Evolutionary conservation across 2,329 filamentous ascomycete genomes (phyloP), one percentile per base, ranked within the genome.

Genomic region (Graphilbum fragrans): DNA sequence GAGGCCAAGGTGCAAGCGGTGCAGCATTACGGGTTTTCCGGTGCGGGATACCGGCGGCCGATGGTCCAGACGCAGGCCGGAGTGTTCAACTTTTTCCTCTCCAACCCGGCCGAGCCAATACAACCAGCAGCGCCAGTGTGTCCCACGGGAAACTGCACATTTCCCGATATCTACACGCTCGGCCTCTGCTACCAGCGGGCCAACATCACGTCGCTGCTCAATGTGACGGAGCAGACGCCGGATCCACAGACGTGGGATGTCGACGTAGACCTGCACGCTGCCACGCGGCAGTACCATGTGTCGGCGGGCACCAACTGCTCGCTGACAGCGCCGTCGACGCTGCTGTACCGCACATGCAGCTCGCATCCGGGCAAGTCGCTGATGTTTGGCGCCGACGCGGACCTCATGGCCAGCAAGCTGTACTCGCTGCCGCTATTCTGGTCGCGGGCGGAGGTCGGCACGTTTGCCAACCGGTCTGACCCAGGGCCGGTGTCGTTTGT

Each of bases 391-490:
- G 35, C 21, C 38, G 29, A 8, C 38, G 38, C 41, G 41, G 41
- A 11, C 41, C 25, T 29, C 8, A 29, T 29, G 14, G 8, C 8
- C 14, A 8, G 25, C 14, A 29, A 29, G 25, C 8, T 8, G 14
- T 29, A 8, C 25, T 29, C 25, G 8, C 25, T 33, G n/a, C n/a
- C n/a, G n/a, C n/a, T n/a, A n/a, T n/a, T n/a, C n/a, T n/a, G n/a
- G n/a, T n/a, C n/a, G n/a, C n/a, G n/a, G n/a, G n/a, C n/a, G n/a
- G n/a, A n/a, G n/a, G n/a, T n/a, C n/a, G n/a, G n/a, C n/a, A n/a
- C n/a, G n/a, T n/a, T n/a, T n/a, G 25, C 41, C 29, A 42, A 42
- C 22, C 38, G 38, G 10, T 42, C 36, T 9, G 36, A 42, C 9
- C 41, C 41, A 7, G 25, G 25, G 25, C 25, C 25, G 25, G 25